Percentiles rank a stretch among this genome's conserved stretches.
phyloP scores from a whole-genome alignment of 345 rosid species.

The Viola odorata region DNA sequence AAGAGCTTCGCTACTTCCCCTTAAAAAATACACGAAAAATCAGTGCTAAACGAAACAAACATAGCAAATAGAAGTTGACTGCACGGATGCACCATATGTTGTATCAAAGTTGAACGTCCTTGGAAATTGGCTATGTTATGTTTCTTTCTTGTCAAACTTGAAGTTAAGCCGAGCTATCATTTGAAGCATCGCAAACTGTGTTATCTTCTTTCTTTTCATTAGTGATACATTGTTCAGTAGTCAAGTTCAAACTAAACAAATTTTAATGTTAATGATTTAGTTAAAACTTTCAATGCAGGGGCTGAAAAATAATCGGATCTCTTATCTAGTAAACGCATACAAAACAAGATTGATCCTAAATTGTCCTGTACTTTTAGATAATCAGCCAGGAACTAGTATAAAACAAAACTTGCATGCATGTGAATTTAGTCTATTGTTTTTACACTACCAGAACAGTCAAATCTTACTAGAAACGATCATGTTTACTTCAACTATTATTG shows the following conservation, averaged over 20 bases:
- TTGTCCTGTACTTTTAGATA: too few species aligned
- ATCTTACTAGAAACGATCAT: too few species aligned
- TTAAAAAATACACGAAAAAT: slow-evolving; percentile 12
- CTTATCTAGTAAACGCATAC: too few species aligned
- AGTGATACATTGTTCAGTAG: background rate
- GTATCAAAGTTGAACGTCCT: background rate
- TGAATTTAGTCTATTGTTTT: too few species aligned
- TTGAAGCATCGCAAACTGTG: background rate
- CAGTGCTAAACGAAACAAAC: background rate
- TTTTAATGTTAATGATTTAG: background rate
- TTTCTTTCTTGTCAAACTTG: too few species aligned
- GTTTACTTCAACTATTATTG: too few species aligned
- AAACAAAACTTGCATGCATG: too few species aligned
- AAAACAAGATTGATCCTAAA: too few species aligned
- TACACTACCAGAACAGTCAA: too few species aligned
- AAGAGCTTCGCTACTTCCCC: slow-evolving; percentile 95
- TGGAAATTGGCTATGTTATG: too few species aligned
- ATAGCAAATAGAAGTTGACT: background rate
- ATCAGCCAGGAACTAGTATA: too few species aligned
- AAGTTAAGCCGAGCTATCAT: background rate
- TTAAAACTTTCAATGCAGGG: background rate
- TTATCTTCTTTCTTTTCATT: background rate
- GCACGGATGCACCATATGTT: background rate
- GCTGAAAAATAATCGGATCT: background rate
- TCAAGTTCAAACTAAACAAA: background rate